Evolutionary conservation across 1,284 basidiomycete genomes (phyloP).

Genomic region (Inonotus hispidus): DNA sequence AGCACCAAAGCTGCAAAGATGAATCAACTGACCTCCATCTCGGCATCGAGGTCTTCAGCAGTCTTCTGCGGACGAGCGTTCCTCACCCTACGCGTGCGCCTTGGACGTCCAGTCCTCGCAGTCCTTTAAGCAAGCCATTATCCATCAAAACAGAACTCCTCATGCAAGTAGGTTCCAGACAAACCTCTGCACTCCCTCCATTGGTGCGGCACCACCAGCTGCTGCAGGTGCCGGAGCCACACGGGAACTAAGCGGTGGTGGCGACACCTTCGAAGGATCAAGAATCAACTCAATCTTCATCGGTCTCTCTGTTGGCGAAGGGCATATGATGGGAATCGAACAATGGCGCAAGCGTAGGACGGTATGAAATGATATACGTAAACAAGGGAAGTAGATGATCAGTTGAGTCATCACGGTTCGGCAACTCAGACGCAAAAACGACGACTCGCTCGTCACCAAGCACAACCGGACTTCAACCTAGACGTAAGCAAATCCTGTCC

Average conservation of each 20-base stretch:
- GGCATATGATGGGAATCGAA: neutral
- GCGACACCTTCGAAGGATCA: slow-evolving; percentile 70
- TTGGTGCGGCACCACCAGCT: slow-evolving; percentile 30
- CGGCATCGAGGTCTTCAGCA: slow-evolving; percentile 72
- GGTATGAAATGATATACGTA: slow-evolving; percentile 1
- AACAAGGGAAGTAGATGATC: slow-evolving; percentile 39
- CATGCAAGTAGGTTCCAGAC: slow-evolving; percentile 21
- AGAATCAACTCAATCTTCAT: slow-evolving; percentile 99
- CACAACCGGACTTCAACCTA: neutral
- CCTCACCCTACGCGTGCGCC: slow-evolving; percentile 57
- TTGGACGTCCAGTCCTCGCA: slow-evolving; percentile 36
- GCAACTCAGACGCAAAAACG: slow-evolving; percentile 8
- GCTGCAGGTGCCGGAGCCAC: slow-evolving; percentile 54
- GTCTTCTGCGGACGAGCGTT: slow-evolving; percentile 59
- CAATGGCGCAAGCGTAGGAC: neutral
- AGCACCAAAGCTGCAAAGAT: neutral
- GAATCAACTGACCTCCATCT: slow-evolving; percentile 66
- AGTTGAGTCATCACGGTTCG: slow-evolving; percentile 49
- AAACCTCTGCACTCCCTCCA: slow-evolving; percentile 37
- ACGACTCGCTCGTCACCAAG: neutral
- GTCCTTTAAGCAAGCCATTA: slow-evolving; percentile 20
- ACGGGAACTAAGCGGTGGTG: slow-evolving; percentile 63
- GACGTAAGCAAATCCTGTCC: neutral
- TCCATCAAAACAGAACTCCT: slow-evolving; percentile 9
- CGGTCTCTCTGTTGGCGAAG: slow-evolving; percentile 68